A percentile compares a stretch with the other conserved stretches of the same genome.
Evolutionary conservation across 2,329 filamentous ascomycete genomes (phyloP).

Genomic region (Aspergillus uvarum): DNA sequence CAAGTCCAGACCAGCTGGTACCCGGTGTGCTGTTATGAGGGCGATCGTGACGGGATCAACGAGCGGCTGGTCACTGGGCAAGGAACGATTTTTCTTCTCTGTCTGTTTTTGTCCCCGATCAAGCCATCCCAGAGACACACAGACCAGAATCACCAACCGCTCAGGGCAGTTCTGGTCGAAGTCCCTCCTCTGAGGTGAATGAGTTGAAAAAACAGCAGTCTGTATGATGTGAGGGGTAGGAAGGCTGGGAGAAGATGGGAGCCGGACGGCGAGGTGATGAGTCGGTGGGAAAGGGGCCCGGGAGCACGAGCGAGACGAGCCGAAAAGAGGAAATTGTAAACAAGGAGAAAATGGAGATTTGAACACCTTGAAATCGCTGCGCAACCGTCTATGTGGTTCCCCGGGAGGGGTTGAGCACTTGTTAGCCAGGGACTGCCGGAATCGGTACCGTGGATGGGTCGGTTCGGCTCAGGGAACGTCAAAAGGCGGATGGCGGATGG

Average conservation of each 20-base stretch:
- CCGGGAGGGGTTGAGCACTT: conserved; percentile 9
- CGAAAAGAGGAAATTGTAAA: conserved; percentile 39
- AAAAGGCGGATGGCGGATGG: conserved; percentile 1
- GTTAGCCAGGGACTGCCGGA: conserved; percentile 13
- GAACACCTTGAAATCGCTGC: conserved; percentile 12
- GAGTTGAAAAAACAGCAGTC: conserved; percentile 7
- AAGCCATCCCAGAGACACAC: conserved; percentile 32
- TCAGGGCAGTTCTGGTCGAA: conserved; percentile 7
- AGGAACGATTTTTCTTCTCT: neutral
- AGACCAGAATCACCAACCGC: conserved; percentile 12
- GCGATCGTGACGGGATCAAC: conserved; percentile 13
- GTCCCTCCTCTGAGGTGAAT: conserved; percentile 2
- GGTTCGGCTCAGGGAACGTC: conserved; percentile 7
- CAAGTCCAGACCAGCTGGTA: conserved; percentile 39
- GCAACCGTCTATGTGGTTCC: conserved; percentile 17
- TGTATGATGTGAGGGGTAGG: conserved; percentile 17
- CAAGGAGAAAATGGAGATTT: conserved; percentile 25
- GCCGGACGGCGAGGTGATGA: conserved; percentile 2
- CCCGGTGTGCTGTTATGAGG: conserved; percentile 14
- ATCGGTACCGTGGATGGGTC: conserved; percentile 23
- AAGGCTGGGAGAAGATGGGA: conserved; percentile 10
- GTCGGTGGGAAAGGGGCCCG: conserved; percentile 19
- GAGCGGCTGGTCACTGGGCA: conserved; percentile 16
- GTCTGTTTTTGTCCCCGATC: conserved; percentile 19
- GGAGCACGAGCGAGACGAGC: conserved; percentile 17